Percentiles rank a stretch among this genome's conserved stretches.
These are phyloP conservation scores for Beauveria medogensis DNA, from an alignment of 2,329 filamentous ascomycete species.

Conservation along the genomic window DNA sequence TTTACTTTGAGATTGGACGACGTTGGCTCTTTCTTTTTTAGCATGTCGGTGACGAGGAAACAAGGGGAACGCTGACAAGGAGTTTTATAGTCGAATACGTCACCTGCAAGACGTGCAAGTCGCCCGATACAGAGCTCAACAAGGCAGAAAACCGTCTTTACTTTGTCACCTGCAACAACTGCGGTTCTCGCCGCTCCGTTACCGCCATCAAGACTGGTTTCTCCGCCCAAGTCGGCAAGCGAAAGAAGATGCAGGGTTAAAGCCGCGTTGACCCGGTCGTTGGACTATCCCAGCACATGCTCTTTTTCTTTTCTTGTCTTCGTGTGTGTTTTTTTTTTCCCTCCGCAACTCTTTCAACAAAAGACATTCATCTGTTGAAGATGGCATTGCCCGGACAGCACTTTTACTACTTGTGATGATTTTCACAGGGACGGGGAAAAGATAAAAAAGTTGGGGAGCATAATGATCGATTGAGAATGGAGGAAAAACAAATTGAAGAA, in stretches of 20 bases:
- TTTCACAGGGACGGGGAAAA: not conserved
- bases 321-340: too few species aligned
- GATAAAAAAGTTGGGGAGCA: not conserved
- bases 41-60: too few species aligned
- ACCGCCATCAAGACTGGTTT: conserved; percentile 99
- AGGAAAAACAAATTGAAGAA: not conserved
- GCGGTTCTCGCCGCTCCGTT: conserved; percentile 76
- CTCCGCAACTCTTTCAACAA: too few species aligned
- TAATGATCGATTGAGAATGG: not conserved
- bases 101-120: conserved; percentile 96
- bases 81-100: conserved; percentile 72
- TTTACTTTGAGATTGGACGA: too few species aligned
- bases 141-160: conserved; percentile 99
- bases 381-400: too few species aligned
- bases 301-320: too few species aligned
- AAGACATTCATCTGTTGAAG: too few species aligned
- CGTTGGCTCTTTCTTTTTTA: not conserved
- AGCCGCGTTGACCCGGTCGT: not conserved
- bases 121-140: conserved; percentile 89
- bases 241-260: conserved; percentile 90
- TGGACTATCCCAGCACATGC: not conserved
- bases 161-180: conserved; percentile 92
- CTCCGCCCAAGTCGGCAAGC: conserved; percentile 98
- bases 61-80: not conserved
- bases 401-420: too few species aligned